Base-by-base conservation (phyloP, 306 rosid species). In the Vachellia collinsii region DNA sequence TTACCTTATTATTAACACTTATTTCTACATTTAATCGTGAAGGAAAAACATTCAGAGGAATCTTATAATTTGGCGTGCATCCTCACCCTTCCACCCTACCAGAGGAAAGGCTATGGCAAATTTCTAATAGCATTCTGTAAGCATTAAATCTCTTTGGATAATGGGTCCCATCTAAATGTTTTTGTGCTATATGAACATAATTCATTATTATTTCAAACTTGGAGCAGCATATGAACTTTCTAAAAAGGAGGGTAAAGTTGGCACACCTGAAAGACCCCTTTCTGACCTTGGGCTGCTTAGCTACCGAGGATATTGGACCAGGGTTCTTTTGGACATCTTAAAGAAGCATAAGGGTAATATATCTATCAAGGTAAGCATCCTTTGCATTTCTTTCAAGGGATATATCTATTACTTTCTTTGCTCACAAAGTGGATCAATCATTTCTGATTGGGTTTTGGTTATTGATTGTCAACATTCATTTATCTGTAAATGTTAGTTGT, bases 11-110 rank as follows among this genome's bases (percentile, higher is more conserved):
- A 47, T 44, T 80, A 70, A 77, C 69, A 54, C 75, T 61, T 44
- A 6, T 70, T 78, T 38, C 38, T 13, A 19, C 54, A 46, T 59
- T 66, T 86, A 72, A 14, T 83, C 46, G 12, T 87, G 82, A 88
- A 96, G 99, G 99, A 96, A 87, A 96, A 96, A 77, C 99, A 96
- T 88, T 96, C 99, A 0, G 99, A 96, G 90, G 98, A 96, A 73
- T 96, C 99, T 63, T 96, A 96, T 85, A 96, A 96, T 74, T 83
- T 96, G 88, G 99, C 99, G 22, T 96, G 98, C 83, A 96, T 96
- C 82, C 97, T 96, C 81, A 93, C 98, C 72, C 97, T 96, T 85
- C 99, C 99, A 72, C 99, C 99, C 51, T 96, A 96, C 88, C 99
- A 96, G 85, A 89, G 99, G 85, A 96, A 93, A 88, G 99, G 99